A percentile compares a stretch with the other conserved stretches of the same genome.
These are phyloP conservation scores for Leptoxyphium fumago DNA, from an alignment of 2,329 filamentous ascomycete genomes.

Conservation along the genomic window DNA sequence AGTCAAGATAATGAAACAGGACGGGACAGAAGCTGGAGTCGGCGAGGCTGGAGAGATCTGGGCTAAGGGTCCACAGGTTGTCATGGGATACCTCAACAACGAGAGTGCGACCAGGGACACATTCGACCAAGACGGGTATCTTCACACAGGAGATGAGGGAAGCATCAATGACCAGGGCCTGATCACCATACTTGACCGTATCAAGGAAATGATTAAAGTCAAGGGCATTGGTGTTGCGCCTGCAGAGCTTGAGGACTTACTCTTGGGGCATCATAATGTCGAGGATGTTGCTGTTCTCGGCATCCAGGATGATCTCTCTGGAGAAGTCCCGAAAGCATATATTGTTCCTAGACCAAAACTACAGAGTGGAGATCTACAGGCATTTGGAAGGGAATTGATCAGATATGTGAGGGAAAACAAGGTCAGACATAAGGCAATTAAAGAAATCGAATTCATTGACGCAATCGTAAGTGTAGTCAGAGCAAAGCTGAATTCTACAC, in stretches of 20 bases:
- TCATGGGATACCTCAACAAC: conserved; percentile 23
- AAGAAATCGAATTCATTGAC: conserved; percentile 49
- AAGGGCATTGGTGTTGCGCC: conserved; percentile 49
- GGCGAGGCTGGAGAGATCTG: conserved; percentile 37
- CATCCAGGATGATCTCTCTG: conserved; percentile 39
- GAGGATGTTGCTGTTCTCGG: conserved; percentile 44
- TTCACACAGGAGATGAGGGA: conserved; percentile 46
- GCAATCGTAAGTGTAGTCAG: conserved; percentile 27
- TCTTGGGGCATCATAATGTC: conserved; percentile 43
- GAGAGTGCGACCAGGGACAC: conserved; percentile 24
- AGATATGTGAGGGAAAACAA: conserved; percentile 52
- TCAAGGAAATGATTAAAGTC: conserved; percentile 57
- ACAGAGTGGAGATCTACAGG: conserved; percentile 5
- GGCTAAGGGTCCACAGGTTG: conserved; percentile 22
- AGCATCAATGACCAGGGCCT: conserved; percentile 40
- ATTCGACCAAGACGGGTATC: conserved; percentile 34
- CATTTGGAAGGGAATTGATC: conserved; percentile 33
- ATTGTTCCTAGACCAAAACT: conserved; percentile 31
- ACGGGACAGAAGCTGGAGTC: conserved; percentile 38
- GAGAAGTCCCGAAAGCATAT: conserved; percentile 44
- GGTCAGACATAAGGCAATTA: conserved; percentile 53
- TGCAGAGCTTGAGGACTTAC: conserved; percentile 47
- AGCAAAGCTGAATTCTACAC: too few relatives aligned
- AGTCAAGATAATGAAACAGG: conserved; percentile 43
- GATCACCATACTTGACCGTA: conserved; percentile 44